A percentile compares a stretch with the other conserved stretches of the same genome.
These are phyloP conservation scores for Aspergillus aculeatus DNA, from an alignment of 2,329 filamentous ascomycete genomes.

Conservation along the genomic window DNA sequence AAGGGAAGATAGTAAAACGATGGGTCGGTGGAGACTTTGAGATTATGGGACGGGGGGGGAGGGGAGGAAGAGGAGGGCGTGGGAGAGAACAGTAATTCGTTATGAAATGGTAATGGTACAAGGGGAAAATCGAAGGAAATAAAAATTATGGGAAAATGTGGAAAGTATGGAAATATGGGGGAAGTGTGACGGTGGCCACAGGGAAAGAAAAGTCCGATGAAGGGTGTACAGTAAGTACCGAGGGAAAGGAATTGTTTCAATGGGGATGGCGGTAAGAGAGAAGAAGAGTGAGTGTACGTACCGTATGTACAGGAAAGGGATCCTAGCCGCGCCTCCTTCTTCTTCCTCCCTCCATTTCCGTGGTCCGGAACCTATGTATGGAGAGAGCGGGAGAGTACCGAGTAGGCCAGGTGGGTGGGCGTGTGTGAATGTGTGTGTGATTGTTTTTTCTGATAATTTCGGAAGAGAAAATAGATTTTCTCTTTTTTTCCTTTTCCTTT, in stretches of 20 bases:
- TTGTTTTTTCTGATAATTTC: neutral
- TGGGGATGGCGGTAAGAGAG: conserved; percentile 24
- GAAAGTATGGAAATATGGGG: neutral
- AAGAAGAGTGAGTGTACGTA: too few relatives aligned
- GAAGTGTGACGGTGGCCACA: conserved; percentile 22
- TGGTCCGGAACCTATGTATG: conserved; percentile 1
- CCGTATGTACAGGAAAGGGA: conserved; percentile 2
- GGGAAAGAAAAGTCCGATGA: conserved; percentile 18
- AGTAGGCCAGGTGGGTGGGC: too few relatives aligned
- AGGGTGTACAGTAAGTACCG: conserved; percentile 17
- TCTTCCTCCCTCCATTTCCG: conserved; percentile 18
- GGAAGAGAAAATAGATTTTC: conserved; percentile 7
- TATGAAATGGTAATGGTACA: conserved; percentile 25
- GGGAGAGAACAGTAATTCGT: conserved; percentile 11
- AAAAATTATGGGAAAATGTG: neutral
- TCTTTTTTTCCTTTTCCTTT: conserved; percentile 8
- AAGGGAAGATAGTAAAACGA: conserved; percentile 23
- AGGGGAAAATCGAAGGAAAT: conserved; percentile 17
- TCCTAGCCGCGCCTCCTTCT: conserved; percentile 16
- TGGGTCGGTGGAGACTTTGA: conserved; percentile 23
- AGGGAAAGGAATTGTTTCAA: conserved; percentile 24
- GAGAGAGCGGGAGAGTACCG: too few relatives aligned
- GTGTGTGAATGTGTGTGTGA: neutral
- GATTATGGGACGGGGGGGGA: conserved; percentile 22
- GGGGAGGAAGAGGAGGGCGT: conserved; percentile 21